Evolutionary conservation across 768 basidiomycete genomes (phyloP).

Genomic region (Leccinum aurantiacum): DNA sequence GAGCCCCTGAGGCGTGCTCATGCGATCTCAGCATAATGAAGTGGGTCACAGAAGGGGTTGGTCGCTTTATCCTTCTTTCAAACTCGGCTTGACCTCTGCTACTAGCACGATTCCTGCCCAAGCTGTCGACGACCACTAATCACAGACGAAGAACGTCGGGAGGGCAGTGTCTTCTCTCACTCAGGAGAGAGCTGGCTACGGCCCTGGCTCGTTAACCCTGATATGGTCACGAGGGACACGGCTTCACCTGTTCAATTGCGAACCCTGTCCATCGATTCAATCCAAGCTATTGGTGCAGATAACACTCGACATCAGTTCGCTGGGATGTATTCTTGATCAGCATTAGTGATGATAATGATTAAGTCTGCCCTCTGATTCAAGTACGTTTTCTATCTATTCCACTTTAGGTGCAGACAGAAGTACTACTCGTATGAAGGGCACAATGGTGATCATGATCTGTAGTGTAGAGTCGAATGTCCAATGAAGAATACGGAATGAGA

Average conservation of each 20-base stretch:
- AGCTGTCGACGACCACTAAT: constrained; percentile 56
- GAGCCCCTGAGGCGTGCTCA: constrained; percentile 16
- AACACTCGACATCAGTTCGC: constrained; percentile 39
- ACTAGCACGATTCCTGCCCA: constrained; percentile 64
- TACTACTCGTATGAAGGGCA: constrained; percentile 18
- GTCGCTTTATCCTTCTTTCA: constrained; percentile 22
- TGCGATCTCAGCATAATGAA: constrained; percentile 53
- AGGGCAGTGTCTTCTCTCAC: constrained; percentile 3
- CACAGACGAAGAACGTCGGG: constrained; percentile 18
- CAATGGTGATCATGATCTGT: constrained; percentile 18
- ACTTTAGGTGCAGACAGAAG: constrained; percentile 21
- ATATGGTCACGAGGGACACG: constrained; percentile 19
- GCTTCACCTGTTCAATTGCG: constrained; percentile 18
- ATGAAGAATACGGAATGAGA: constrained; percentile 12
- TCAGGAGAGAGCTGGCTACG: constrained; percentile 18
- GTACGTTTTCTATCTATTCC: constrained; percentile 28
- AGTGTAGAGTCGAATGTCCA: constrained; percentile 28
- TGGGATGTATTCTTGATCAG: constrained; percentile 58
- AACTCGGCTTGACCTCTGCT: constrained; percentile 11
- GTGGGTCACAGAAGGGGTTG: constrained; percentile 61
- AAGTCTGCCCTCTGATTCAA: constrained; percentile 17
- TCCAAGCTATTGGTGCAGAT: constrained; percentile 14
- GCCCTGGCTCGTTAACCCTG: constrained; percentile 24
- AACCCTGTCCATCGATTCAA: constrained; percentile 17
- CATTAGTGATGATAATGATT: constrained; percentile 6